These are phyloP conservation scores for Leccinum aurantiacum DNA, from an alignment of 768 basidiomycete genomes.

Conservation along the genomic window DNA sequence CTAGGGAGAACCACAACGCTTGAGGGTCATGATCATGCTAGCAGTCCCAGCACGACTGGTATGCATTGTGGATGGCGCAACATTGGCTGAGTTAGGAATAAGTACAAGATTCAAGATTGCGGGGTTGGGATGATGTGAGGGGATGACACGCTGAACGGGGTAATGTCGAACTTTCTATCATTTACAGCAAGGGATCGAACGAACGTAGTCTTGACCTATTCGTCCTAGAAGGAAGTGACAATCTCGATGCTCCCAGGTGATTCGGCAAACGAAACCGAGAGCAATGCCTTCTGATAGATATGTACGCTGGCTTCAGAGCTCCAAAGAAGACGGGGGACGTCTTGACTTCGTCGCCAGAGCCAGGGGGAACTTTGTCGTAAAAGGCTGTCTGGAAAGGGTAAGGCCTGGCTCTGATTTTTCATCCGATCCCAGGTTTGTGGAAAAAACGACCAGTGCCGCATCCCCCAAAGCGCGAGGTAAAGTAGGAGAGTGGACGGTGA, in stretches of 20 bases:
- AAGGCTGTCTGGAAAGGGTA: constrained; percentile 30
- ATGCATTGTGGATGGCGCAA: constrained; percentile 47
- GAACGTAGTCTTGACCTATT: constrained; percentile 36
- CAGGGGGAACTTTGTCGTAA: constrained; percentile 3
- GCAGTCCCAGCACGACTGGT: constrained; percentile 57
- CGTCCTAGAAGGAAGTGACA: constrained; percentile 16
- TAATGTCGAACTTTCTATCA: constrained; percentile 6
- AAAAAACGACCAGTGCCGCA: not conserved
- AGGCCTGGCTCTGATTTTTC: constrained; percentile 67
- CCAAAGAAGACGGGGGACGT: constrained; percentile 61
- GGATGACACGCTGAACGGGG: constrained; percentile 21
- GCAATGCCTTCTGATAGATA: constrained; percentile 19
- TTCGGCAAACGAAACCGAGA: constrained; percentile 34
- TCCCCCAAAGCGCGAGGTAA: constrained; percentile 58
- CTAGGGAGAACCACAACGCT: constrained; percentile 49
- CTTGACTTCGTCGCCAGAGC: constrained; percentile 10
- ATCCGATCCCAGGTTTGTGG: constrained; percentile 41
- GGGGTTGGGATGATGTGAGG: constrained; percentile 34
- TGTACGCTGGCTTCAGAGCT: constrained; percentile 41
- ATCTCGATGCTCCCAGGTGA: constrained; percentile 27
- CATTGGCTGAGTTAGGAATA: constrained; percentile 42
- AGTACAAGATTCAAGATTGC: constrained; percentile 47
- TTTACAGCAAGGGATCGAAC: constrained; percentile 30
- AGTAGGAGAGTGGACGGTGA: constrained; percentile 65
- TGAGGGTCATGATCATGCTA: constrained; percentile 52